Conservation (phyloP, 2,329 filamentous ascomycete species). For the Phaeosphaeria sp. region DNA sequence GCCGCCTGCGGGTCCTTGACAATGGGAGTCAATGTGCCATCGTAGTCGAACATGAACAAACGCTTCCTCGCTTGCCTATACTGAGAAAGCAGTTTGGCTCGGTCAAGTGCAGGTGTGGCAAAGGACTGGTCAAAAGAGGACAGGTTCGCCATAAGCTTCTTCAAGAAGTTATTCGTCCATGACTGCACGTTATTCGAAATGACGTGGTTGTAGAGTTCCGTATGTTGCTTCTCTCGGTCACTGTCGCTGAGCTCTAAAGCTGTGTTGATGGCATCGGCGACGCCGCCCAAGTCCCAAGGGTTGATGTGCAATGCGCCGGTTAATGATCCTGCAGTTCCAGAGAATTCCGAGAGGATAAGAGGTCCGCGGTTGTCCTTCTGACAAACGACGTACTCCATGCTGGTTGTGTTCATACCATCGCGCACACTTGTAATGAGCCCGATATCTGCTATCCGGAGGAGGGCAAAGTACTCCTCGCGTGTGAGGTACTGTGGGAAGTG, state of each 20-base stretch:
- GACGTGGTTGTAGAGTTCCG: slow-evolving; percentile 81
- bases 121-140: slow-evolving; percentile 76
- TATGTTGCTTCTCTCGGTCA: slow-evolving; percentile 72
- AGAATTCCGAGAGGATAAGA: slow-evolving; percentile 94
- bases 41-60: slow-evolving; percentile 98
- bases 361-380: slow-evolving; percentile 87
- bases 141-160: slow-evolving; percentile 79
- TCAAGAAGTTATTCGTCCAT: slow-evolving; percentile 83
- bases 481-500: slow-evolving; percentile 94
- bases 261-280: slow-evolving; percentile 81
- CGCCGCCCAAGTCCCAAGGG: slow-evolving; percentile 87
- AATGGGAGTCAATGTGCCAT: slow-evolving; percentile 93
- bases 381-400: slow-evolving; percentile 91
- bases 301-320: slow-evolving; percentile 93
- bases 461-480: slow-evolving; percentile 90
- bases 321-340: slow-evolving; percentile 87
- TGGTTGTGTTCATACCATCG: slow-evolving; percentile 98
- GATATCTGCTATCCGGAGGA: slow-evolving; percentile 89
- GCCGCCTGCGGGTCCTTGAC: slow-evolving; percentile 90
- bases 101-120: slow-evolving; percentile 83
- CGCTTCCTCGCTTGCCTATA: slow-evolving; percentile 80
- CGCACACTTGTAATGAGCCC: slow-evolving; percentile 94
- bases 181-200: slow-evolving; percentile 83
- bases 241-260: slow-evolving; percentile 78
- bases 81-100: slow-evolving; percentile 71